Conservation (phyloP, 768 basidiomycete species). For the Boletus pseudopeckii region DNA sequence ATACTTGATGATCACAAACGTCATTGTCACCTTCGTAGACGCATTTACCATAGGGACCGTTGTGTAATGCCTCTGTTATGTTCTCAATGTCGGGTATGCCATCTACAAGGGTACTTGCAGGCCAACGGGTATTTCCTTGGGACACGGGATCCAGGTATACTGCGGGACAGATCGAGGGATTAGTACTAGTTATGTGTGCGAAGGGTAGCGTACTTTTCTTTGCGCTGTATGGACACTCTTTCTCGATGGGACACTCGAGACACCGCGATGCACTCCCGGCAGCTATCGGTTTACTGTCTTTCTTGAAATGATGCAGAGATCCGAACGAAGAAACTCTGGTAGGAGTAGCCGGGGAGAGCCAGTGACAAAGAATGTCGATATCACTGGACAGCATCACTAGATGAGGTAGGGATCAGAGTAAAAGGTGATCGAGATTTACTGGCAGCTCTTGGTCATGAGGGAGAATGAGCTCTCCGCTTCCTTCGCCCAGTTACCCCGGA, state of each 20-base stretch:
- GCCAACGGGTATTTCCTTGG: constrained; percentile 52
- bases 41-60: constrained; percentile 74
- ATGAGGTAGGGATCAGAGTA: constrained; percentile 2
- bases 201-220: constrained; percentile 60
- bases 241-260: constrained; percentile 69
- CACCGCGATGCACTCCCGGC: constrained; percentile 73
- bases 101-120: constrained; percentile 65
- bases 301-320: constrained; percentile 78
- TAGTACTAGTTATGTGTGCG: neutral
- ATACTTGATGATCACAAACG: constrained; percentile 81
- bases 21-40: constrained; percentile 85
- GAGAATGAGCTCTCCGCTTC: constrained; percentile 73
- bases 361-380: constrained; percentile 79
- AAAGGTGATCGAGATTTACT: constrained; percentile 46
- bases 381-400: constrained; percentile 47
- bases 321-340: constrained; percentile 81
- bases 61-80: constrained; percentile 65
- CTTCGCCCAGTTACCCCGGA: constrained; percentile 76
- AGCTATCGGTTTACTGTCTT: constrained; percentile 60
- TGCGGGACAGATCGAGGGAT: constrained; percentile 27
- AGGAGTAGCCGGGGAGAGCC: constrained; percentile 64
- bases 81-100: constrained; percentile 87
- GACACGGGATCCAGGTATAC: constrained; percentile 80
- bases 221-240: constrained; percentile 80
- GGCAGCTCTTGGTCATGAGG: constrained; percentile 88